A percentile compares a stretch with the other conserved stretches of the same genome.
Conservation (phyloP, 2,329 filamentous ascomycete species). For the Orbilia quercus region DNA sequence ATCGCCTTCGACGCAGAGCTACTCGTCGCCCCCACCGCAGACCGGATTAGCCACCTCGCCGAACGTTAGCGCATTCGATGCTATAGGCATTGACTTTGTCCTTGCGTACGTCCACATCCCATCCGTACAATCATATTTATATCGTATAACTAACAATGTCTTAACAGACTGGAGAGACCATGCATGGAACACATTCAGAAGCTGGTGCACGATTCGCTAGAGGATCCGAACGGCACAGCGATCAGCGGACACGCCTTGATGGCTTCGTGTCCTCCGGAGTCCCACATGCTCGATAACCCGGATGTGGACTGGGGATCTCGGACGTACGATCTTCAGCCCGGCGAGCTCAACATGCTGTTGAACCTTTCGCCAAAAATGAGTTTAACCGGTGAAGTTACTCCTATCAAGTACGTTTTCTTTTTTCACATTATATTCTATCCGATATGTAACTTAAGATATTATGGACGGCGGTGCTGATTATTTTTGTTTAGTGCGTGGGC, state of each 20-base stretch:
- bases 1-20: conserved; percentile 48
- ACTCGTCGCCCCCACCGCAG: conserved; percentile 41
- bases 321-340: conserved; percentile 82
- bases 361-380: conserved; percentile 85
- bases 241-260: conserved; percentile 92
- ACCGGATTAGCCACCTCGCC: conserved; percentile 27
- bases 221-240: conserved; percentile 68
- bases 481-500: conserved; percentile 79
- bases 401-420: conserved; percentile 67
- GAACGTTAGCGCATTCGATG: conserved; percentile 73
- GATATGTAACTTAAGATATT: no score
- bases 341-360: conserved; percentile 81
- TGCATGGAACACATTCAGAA: conserved; percentile 88
- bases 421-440: no score
- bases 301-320: conserved; percentile 72
- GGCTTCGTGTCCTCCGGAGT: conserved; percentile 82
- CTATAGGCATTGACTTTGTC: conserved; percentile 88
- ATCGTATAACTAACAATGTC: conserved; percentile 15
- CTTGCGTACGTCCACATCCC: conserved; percentile 76
- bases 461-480: no score
- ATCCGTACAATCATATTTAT: conserved; percentile 58
- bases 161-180: conserved; percentile 81
- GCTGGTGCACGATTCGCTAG: conserved; percentile 74
- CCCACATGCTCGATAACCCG: conserved; percentile 69
- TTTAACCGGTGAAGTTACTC: conserved; percentile 89